These are phyloP conservation scores for Elsinoe arachidis DNA, from an alignment of 2,329 filamentous ascomycete genomes.

Conservation along the genomic window DNA sequence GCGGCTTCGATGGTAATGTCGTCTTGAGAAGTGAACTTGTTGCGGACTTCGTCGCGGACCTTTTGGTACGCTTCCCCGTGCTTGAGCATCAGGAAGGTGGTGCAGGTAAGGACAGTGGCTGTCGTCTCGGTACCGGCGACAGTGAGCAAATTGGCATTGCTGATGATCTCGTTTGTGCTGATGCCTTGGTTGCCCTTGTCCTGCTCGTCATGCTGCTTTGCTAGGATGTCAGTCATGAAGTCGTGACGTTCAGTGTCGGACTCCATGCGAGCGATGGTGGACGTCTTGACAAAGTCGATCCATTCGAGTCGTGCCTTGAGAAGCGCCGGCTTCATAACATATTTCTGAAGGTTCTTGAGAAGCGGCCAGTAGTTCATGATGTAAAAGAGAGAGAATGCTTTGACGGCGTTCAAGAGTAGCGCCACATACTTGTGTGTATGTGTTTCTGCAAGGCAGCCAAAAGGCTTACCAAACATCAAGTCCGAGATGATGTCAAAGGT, in stretches of 20 bases:
- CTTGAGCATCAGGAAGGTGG: conserved; percentile 33
- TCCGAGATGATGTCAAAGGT: conserved; percentile 34
- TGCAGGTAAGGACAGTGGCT: conserved; percentile 37
- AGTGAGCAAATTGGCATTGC: conserved; percentile 29
- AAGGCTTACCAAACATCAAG: conserved; percentile 27
- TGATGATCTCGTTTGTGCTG: conserved; percentile 26
- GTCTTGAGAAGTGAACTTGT: conserved; percentile 27
- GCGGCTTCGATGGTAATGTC: conserved; percentile 23
- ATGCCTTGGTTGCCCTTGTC: conserved; percentile 21
- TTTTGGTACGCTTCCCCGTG: conserved; percentile 30
- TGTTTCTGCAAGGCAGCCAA: conserved; percentile 22
- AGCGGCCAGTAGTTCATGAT: conserved; percentile 22
- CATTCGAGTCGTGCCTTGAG: conserved; percentile 20
- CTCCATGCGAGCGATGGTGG: conserved; percentile 23
- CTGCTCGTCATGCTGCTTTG: conserved; percentile 19
- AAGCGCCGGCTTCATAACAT: conserved; percentile 18
- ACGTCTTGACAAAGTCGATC: conserved; percentile 20
- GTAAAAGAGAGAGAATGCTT: conserved; percentile 23
- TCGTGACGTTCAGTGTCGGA: conserved; percentile 23
- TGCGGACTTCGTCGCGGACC: conserved; percentile 36
- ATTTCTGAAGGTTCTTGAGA: conserved; percentile 10
- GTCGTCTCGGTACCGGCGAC: conserved; percentile 46
- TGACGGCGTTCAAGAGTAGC: conserved; percentile 21
- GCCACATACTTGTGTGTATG: conserved; percentile 27
- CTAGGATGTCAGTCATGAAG: conserved; percentile 19